These are phyloP conservation scores for Linnemannia zychae DNA, from an alignment of 192 early-diverging fungal genomes.

Conservation along the genomic window DNA sequence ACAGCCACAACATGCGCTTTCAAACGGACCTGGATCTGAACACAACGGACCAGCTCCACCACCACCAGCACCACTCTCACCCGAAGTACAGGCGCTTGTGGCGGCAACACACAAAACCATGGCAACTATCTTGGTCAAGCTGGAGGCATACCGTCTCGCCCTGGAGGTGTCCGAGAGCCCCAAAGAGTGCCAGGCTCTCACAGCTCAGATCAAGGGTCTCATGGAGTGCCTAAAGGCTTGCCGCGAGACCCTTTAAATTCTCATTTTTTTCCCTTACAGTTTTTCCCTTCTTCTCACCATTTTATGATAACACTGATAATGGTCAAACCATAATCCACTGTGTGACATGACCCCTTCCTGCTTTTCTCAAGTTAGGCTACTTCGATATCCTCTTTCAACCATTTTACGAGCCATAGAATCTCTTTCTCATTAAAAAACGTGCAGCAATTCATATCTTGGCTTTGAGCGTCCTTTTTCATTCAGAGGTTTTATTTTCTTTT, in stretches of 20 bases:
- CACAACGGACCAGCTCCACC: slow-evolving; percentile 30
- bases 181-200: slow-evolving; percentile 45
- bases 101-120: slow-evolving; percentile 51
- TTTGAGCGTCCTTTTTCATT: background rate
- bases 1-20: background rate
- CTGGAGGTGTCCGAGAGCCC: slow-evolving; percentile 46
- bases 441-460: background rate
- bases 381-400: background rate
- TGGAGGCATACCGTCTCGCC: slow-evolving; percentile 43
- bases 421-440: background rate
- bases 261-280: background rate
- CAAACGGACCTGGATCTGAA: background rate
- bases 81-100: slow-evolving; percentile 44
- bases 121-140: slow-evolving; percentile 40
- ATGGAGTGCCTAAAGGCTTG: slow-evolving; percentile 57
- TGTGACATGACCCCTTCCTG: slow-evolving; percentile 8
- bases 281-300: background rate
- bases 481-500: background rate
- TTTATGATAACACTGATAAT: slow-evolving; percentile 1
- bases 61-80: slow-evolving; percentile 34
- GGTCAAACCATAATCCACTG: background rate
- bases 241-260: slow-evolving; percentile 31
- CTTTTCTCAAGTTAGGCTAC: background rate
- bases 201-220: slow-evolving; percentile 44
- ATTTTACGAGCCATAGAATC: background rate